Evolutionary conservation across 208 protist species (phyloP).

Genomic region (Acanthamoeba royreba): DNA sequence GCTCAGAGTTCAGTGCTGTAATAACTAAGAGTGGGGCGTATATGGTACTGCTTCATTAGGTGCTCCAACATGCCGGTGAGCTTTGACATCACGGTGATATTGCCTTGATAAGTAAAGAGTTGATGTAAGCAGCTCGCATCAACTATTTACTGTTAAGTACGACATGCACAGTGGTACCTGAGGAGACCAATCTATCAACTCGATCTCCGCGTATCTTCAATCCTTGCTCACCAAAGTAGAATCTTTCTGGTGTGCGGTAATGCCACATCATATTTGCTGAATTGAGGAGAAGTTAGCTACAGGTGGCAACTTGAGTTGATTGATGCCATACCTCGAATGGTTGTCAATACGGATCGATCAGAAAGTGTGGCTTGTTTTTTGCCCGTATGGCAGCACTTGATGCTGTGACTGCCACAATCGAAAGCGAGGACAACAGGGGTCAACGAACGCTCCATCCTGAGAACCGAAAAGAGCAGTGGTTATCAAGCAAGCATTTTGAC

Average conservation of each 20-base stretch:
- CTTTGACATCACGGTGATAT: neutral
- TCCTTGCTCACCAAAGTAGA: neutral
- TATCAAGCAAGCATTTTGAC: neutral
- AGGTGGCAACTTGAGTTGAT: neutral
- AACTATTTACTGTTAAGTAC: neutral
- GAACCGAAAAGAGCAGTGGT: neutral
- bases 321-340: neutral
- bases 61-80: neutral
- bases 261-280: neutral
- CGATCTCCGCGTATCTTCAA: neutral
- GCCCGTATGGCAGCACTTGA: neutral
- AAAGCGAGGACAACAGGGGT: neutral
- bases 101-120: neutral
- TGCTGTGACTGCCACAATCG: neutral
- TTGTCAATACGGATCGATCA: neutral
- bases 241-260: neutral
- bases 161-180: neutral
- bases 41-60: neutral
- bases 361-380: neutral
- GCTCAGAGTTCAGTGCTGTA: no score
- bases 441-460: neutral
- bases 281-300: neutral
- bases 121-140: neutral
- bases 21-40: no score
- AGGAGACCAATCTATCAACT: neutral